Conservation (phyloP, 257 asterid species). For the Plantago ovata region DNA sequence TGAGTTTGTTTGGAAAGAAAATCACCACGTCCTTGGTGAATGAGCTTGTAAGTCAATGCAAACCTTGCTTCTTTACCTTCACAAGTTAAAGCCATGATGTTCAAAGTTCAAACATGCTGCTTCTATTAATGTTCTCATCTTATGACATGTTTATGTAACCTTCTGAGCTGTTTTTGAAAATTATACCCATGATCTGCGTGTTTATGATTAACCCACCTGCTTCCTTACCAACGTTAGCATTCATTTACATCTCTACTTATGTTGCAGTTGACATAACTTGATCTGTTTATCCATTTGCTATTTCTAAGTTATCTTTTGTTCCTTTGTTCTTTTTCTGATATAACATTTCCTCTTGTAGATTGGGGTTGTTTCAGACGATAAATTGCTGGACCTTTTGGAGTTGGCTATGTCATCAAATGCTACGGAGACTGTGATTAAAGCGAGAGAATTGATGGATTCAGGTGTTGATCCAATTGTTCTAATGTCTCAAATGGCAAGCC, state of each 20-base stretch:
- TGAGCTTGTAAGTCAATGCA: slow-evolving; percentile 72
- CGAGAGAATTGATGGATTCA: slow-evolving; percentile 84
- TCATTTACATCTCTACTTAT: not conserved
- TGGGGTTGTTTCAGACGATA: slow-evolving; percentile 98
- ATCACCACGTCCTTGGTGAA: slow-evolving; percentile 85
- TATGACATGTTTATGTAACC: too few species aligned
- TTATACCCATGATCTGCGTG: not conserved
- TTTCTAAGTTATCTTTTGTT: slow-evolving; percentile 6
- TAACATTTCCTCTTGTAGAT: too few species aligned
- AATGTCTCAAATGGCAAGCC: slow-evolving; percentile 91
- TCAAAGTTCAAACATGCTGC: not conserved
- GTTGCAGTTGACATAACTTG: not conserved
- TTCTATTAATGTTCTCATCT: not conserved
- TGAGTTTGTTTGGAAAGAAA: slow-evolving; percentile 84
- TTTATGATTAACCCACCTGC: too few species aligned
- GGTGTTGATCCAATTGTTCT: slow-evolving; percentile 87
- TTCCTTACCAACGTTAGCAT: not conserved
- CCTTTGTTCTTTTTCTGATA: too few species aligned
- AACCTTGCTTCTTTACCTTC: slow-evolving; percentile 2
- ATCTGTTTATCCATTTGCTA: not conserved
- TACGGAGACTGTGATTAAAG: slow-evolving; percentile 82
- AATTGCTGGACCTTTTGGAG: slow-evolving; percentile 85
- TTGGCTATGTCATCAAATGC: slow-evolving; percentile 93
- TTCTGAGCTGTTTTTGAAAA: not conserved
- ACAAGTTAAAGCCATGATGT: not conserved